Evolutionary conservation across 2,329 filamentous ascomycete species (phyloP).

Genomic region (Thielaviopsis punctulata): DNA sequence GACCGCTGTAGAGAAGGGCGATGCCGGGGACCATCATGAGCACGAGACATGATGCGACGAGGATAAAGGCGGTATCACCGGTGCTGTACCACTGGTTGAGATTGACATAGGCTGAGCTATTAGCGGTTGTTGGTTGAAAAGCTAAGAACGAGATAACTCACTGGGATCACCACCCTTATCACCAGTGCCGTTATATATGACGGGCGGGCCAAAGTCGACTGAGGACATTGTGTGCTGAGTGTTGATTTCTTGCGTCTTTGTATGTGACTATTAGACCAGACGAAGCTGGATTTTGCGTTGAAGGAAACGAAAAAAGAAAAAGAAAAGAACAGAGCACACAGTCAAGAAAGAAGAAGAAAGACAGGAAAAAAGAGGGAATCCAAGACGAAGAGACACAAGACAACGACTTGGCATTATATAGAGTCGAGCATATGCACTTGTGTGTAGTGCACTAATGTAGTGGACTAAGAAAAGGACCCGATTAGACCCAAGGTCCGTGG

Average conservation of each 20-base stretch:
- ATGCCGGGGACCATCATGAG: slow-evolving; percentile 94
- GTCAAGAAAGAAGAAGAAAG: slow-evolving; percentile 6
- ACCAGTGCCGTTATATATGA: slow-evolving; percentile 47
- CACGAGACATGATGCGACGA: slow-evolving; percentile 81
- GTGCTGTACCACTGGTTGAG: slow-evolving; percentile 90
- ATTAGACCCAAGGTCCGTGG: neutral
- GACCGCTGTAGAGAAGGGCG: slow-evolving; percentile 90
- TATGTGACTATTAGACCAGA: neutral
- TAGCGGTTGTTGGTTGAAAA: slow-evolving; percentile 5
- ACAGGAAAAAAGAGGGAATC: slow-evolving; percentile 9
- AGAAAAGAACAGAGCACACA: neutral
- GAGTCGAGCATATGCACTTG: neutral
- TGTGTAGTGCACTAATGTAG: neutral
- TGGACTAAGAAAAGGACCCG: neutral
- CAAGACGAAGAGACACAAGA: neutral
- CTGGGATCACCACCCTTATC: slow-evolving; percentile 53
- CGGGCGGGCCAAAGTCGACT: slow-evolving; percentile 38
- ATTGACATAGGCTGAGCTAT: slow-evolving; percentile 53
- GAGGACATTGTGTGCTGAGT: slow-evolving; percentile 36
- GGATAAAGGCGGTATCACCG: slow-evolving; percentile 87
- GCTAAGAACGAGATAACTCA: neutral
- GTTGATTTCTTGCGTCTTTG: neutral
- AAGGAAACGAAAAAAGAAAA: neutral
- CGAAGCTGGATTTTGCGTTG: neutral
- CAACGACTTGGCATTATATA: neutral